These are phyloP conservation scores for Lyophyllum atratum DNA, from an alignment of 768 basidiomycete genomes.

Conservation along the genomic window DNA sequence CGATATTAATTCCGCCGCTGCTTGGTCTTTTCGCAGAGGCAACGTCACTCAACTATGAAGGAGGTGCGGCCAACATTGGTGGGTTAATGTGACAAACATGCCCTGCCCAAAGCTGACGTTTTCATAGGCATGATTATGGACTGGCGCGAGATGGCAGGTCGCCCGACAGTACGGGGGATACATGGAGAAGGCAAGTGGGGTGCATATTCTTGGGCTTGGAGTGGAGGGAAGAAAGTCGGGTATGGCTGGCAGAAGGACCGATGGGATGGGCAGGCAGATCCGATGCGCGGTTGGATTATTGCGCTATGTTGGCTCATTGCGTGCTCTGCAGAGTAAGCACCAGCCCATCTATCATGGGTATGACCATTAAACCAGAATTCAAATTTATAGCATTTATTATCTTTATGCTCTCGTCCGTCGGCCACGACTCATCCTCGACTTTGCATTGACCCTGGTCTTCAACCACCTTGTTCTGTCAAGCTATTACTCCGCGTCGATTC, in stretches of 20 bases:
- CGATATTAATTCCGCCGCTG: conserved; percentile 78
- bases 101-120: background rate
- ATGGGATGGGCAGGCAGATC: conserved; percentile 75
- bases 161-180: conserved; percentile 69
- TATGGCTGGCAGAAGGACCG: conserved; percentile 51
- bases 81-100: conserved; percentile 20
- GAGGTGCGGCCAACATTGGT: conserved; percentile 81
- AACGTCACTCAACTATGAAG: conserved; percentile 70
- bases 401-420: conserved; percentile 86
- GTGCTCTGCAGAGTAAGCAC: conserved; percentile 80
- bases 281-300: conserved; percentile 87
- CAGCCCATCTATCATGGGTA: background rate
- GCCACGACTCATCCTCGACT: conserved; percentile 94
- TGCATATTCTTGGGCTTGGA: conserved; percentile 75
- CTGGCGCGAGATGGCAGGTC: conserved; percentile 94
- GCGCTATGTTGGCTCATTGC: conserved; percentile 85
- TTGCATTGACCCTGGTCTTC: conserved; percentile 86
- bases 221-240: conserved; percentile 75
- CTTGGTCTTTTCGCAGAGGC: conserved; percentile 75
- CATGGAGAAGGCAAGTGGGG: conserved; percentile 68
- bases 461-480: conserved; percentile 93
- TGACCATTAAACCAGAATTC: conserved; percentile 14
- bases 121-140: conserved; percentile 89
- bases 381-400: conserved; percentile 59
- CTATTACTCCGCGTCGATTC: conserved; percentile 82